Percentiles rank a stretch among this genome's conserved stretches.
These are phyloP conservation scores for Fomitopsis palustris DNA, from an alignment of 1,284 basidiomycete species.

Conservation along the genomic window DNA sequence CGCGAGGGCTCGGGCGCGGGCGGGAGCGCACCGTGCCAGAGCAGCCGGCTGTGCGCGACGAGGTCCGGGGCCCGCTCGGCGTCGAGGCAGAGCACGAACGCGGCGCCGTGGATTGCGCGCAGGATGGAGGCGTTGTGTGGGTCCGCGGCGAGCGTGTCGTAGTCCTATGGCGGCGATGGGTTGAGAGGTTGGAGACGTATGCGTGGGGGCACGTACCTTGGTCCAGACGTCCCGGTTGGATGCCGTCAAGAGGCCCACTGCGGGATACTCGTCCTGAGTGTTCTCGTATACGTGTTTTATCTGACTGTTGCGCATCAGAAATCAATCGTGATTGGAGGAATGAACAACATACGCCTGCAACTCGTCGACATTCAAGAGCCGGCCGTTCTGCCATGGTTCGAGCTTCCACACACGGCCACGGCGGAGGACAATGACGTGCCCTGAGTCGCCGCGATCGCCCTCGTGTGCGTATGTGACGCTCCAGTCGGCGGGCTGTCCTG, in stretches of 20 bases:
- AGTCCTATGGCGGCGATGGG: slow-evolving; percentile 44
- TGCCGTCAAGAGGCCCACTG: slow-evolving; percentile 75
- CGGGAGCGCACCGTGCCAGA: slow-evolving; percentile 68
- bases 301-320: slow-evolving; percentile 43
- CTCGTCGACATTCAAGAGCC: slow-evolving; percentile 67
- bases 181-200: not conserved
- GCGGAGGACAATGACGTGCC: slow-evolving; percentile 76
- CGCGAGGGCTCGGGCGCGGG: slow-evolving; percentile 26
- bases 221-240: slow-evolving; percentile 85
- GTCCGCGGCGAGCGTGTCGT: slow-evolving; percentile 51
- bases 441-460: slow-evolving; percentile 61
- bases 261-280: slow-evolving; percentile 58
- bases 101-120: slow-evolving; percentile 74
- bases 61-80: slow-evolving; percentile 48
- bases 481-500: slow-evolving; percentile 73
- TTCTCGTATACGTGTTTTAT: slow-evolving; percentile 73
- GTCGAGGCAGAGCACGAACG: slow-evolving; percentile 82
- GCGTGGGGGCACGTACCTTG: slow-evolving; percentile 42
- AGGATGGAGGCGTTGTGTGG: slow-evolving; percentile 63
- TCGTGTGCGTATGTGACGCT: slow-evolving; percentile 65
- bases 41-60: slow-evolving; percentile 56
- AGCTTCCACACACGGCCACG: slow-evolving; percentile 80
- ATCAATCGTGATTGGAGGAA: not conserved
- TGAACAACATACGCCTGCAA: slow-evolving; percentile 52
- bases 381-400: slow-evolving; percentile 50